Evolutionary conservation across 164 flowering plant genomes (phyloP).

Genomic region (Paratinospora sagittata): DNA sequence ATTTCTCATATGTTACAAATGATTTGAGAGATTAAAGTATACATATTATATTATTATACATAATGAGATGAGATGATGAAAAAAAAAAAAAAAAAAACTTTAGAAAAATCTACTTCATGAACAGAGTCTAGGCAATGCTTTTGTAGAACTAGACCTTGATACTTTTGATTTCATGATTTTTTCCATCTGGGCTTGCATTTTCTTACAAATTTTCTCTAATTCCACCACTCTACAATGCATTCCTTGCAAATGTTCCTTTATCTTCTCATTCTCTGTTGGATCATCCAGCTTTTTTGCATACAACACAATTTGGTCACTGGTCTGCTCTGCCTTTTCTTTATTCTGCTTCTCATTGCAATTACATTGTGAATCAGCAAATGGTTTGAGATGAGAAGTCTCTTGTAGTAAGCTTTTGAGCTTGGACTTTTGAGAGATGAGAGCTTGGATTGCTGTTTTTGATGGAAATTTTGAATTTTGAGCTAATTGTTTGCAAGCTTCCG

Average conservation of each 20-base stretch:
- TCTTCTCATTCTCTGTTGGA: slow-evolving; percentile 42
- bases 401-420: slow-evolving; percentile 50
- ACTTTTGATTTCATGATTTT: slow-evolving; percentile 28
- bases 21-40: not conserved
- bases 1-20: slow-evolving; percentile 3
- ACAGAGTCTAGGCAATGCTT: slow-evolving; percentile 69
- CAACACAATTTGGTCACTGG: slow-evolving; percentile 40
- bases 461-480: slow-evolving; percentile 47
- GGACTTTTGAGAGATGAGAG: slow-evolving; percentile 39
- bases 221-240: slow-evolving; percentile 91
- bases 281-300: slow-evolving; percentile 43
- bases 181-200: slow-evolving; percentile 64
- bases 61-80: not conserved
- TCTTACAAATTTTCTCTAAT: slow-evolving; percentile 69
- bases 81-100: not conserved
- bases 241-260: slow-evolving; percentile 59
- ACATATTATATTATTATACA: too few relatives aligned
- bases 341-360: slow-evolving; percentile 13
- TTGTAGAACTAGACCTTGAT: slow-evolving; percentile 25
- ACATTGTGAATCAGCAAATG: slow-evolving; percentile 16
- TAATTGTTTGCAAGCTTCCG: slow-evolving; percentile 33
- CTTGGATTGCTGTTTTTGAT: slow-evolving; percentile 33
- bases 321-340: slow-evolving; percentile 19
- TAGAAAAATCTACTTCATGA: slow-evolving; percentile 39
- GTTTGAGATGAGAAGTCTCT: slow-evolving; percentile 20